Evolutionary conservation across 768 basidiomycete genomes (phyloP).

Genomic region (Fomitopsis serialis): DNA sequence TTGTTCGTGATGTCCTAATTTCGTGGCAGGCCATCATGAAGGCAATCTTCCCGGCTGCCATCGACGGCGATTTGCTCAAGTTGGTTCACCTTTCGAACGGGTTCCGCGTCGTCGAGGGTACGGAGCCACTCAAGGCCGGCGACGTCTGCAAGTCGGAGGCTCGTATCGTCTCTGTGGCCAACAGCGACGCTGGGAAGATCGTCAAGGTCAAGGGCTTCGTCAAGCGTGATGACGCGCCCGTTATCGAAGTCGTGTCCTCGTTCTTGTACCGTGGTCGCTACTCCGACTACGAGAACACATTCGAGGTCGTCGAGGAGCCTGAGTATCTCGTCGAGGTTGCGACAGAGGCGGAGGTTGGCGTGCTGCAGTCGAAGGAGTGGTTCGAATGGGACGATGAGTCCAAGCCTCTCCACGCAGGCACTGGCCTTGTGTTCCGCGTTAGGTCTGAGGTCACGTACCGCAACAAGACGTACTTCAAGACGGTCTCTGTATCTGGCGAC

Average conservation of each 20-base stretch:
- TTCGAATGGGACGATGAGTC: conserved; percentile 90
- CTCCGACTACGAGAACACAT: conserved; percentile 91
- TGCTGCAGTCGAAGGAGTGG: conserved; percentile 96
- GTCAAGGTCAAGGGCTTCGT: conserved; percentile 88
- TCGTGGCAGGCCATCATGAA: conserved; percentile 89
- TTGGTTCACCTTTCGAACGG: conserved; percentile 97
- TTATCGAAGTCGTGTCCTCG: conserved; percentile 90
- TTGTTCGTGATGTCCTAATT: conserved; percentile 1
- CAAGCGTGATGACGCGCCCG: conserved; percentile 66
- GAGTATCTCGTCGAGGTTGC: conserved; percentile 78
- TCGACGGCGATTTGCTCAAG: conserved; percentile 93
- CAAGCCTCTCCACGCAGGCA: conserved; percentile 72
- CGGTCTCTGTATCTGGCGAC: conserved; percentile 77
- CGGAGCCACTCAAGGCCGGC: conserved; percentile 71
- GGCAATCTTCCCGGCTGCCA: conserved; percentile 86
- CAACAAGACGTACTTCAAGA: conserved; percentile 79
- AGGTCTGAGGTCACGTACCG: conserved; percentile 87
- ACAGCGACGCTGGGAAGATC: conserved; percentile 87
- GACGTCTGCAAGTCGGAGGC: conserved; percentile 91
- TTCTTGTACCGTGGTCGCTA: conserved; percentile 98
- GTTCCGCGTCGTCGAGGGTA: conserved; percentile 83
- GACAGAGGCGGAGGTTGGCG: conserved; percentile 79
- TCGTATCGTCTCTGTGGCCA: conserved; percentile 82
- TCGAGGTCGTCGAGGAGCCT: conserved; percentile 86
- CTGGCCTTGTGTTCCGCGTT: conserved; percentile 84